Evolutionary conservation across 2,329 filamentous ascomycete genomes (phyloP).

Genomic region (Exophiala lecanii-corni): DNA sequence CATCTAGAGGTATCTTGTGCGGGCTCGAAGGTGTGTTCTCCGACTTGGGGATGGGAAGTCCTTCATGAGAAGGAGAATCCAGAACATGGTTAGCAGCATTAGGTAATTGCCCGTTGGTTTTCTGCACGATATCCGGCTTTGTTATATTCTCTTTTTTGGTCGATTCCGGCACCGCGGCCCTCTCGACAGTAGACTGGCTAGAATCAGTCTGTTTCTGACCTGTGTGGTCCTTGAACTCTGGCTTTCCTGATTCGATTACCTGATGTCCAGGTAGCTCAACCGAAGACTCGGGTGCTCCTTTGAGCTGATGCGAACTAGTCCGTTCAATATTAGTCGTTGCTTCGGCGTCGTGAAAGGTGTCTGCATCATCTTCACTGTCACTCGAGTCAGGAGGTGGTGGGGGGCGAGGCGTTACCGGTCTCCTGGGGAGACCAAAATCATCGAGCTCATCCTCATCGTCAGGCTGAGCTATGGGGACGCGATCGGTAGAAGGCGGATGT

Average conservation of each 20-base stretch:
- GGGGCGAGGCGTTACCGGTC: slow-evolving; percentile 21
- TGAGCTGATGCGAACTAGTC: too few species aligned
- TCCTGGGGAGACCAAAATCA: slow-evolving; percentile 67
- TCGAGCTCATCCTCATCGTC: slow-evolving; percentile 59
- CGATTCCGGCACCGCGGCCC: too few species aligned
- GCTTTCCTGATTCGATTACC: neutral
- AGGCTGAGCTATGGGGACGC: neutral
- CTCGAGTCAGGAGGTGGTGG: slow-evolving; percentile 11
- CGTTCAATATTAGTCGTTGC: slow-evolving; percentile 21
- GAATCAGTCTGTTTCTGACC: neutral
- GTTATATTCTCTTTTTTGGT: neutral
- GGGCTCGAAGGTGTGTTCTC: neutral
- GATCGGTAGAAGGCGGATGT: neutral
- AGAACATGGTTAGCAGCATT: neutral
- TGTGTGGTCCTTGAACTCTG: neutral
- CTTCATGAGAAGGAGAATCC: neutral
- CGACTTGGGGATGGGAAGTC: too few species aligned
- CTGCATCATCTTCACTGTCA: slow-evolving; percentile 39
- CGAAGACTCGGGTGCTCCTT: neutral
- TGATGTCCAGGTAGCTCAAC: neutral
- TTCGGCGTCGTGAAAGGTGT: slow-evolving; percentile 35
- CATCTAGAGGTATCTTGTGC: neutral
- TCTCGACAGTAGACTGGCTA: too few species aligned
- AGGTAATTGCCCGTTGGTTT: neutral
- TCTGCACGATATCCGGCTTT: neutral